Evolutionary conservation across 2,329 filamentous ascomycete genomes (phyloP), one percentile per base, ranked within the genome.

Genomic region (Mollisia scopiformis): DNA sequence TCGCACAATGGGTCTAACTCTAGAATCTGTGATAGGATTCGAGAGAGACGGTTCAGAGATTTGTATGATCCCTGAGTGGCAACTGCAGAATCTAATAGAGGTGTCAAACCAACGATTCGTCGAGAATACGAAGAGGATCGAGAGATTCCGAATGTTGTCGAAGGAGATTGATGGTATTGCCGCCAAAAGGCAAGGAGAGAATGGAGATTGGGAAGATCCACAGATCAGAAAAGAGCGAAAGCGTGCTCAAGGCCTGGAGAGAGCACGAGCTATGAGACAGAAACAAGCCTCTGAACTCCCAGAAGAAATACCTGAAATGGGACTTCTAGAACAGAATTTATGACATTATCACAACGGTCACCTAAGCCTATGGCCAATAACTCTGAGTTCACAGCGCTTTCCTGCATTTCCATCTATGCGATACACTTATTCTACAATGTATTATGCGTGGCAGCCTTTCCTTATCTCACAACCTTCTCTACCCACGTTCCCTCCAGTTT

Each of bases 401-500:
- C 57, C 57, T 59, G 56, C 52, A 49, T 52, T 30, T 28, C 39
- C 46, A 33, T 62, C 49, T 65, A 57, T 58, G 59, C 53, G 23
- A 62, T 65, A 65, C 63, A 67, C 31, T 46, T 65, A 65, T 35
- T 58, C 59, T 65, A 68, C 61, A 65, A n/a, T 57, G 23, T 54
- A 8, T 37, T 52, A 43, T 30, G 25, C 30, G n/a, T n/a, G n/a
- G n/a, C 31, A 13, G 6, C 19, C 31, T 23, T 23, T 23, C 25
- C 30, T 52, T 63, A 74, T 66, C 71, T 72, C 60, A 91, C 84
- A 58, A 96, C 87, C 79, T 88, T 92, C 73, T 96, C 89, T 35
- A 97, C 92, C 86, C 96, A 98, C 27, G 82, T 83, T 78, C 87
- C 89, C 84, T 97, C 94, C 77, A 97, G 77, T 79, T 86, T 87